Evolutionary conservation across 352 stramenopile genomes (phyloP), one percentile per base, ranked within the genome.

Genomic region (Thalassiosira ordinaria): DNA sequence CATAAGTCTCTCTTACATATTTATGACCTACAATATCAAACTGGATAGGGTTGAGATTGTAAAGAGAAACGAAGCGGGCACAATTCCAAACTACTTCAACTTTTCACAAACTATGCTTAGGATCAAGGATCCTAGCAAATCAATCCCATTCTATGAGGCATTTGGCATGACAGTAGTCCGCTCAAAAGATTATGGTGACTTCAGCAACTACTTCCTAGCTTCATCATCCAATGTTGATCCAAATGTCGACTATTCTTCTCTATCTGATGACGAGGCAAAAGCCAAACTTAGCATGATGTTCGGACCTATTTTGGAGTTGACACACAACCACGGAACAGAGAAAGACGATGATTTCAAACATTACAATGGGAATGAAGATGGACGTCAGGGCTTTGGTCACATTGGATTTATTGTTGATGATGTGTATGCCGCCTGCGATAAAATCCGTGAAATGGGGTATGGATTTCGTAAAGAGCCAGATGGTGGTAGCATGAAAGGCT

Each of bases 311-410:
- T 71, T 97, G 20, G 95, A 97, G 74, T 78, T 97, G 9, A 97
- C 94, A 5, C 94, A 97, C 74, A 97, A 97, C 82, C 94, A 97
- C 81, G 95, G 95, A 46, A 97, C 95, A 14, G 95, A 97, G 81
- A 80, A 72, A 14, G 84, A 97, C 31, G 69, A 89, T n/a, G 79
- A 74, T 11, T 96, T 96, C 71, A 81, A 88, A 26, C 88, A 97
- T 78, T 93, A 91, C 75, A 96, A 93, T 75, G 94, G 94, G 29
- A 97, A 97, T 77, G 92, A 96, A 85, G 85, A 94, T 59, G 92
- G 90, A 47, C 75, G 85, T 41, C 78, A 94, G 62, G 94, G 94
- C 68, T 97, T 96, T 89, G 93, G 93, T 49, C 94, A 97, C 79
- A 89, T 96, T 84, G 89, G 82, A 59, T 93, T 96, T 62, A 82